These are phyloP conservation scores for Sporisorium scitamineum DNA, from an alignment of 1,284 basidiomycete species.

Conservation along the genomic window DNA sequence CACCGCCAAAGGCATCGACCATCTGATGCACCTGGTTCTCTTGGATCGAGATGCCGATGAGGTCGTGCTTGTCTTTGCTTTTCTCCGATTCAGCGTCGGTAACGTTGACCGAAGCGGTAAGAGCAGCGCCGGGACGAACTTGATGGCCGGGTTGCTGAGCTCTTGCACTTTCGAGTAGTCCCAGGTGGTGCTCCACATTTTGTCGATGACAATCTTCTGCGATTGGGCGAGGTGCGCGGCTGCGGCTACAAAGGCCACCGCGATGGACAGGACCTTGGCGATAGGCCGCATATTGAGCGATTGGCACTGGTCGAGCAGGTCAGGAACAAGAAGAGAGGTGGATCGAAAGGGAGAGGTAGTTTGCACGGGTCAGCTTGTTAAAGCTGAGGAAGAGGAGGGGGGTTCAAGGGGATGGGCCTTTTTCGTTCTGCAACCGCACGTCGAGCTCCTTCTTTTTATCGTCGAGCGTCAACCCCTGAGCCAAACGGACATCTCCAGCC, in stretches of 20 bases:
- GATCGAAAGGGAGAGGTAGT: not conserved
- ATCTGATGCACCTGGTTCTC: constrained; percentile 43
- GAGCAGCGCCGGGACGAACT: constrained; percentile 21
- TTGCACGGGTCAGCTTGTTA: not conserved
- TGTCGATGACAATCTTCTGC: constrained; percentile 39
- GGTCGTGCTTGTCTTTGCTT: constrained; percentile 9
- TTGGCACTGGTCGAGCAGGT: not conserved
- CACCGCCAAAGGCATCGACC: constrained; percentile 48
- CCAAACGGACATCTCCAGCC: not conserved
- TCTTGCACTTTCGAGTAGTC: constrained; percentile 38
- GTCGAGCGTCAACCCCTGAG: not conserved
- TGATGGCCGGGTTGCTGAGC: constrained; percentile 34
- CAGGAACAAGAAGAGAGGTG: not conserved
- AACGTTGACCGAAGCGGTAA: constrained; percentile 31
- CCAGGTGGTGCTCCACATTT: constrained; percentile 45
- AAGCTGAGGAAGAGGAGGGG: not conserved
- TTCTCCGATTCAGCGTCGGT: not conserved
- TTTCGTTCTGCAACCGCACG: not conserved
- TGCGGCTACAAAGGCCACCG: not conserved
- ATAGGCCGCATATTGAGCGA: not conserved
- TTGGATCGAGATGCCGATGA: constrained; percentile 29
- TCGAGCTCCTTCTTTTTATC: not conserved
- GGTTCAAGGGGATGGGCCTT: not conserved
- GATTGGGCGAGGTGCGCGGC: not conserved
- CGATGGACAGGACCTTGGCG: constrained; percentile 1